phyloP scores from a whole-genome alignment of 2,329 filamentous ascomycete species.

The Sordariomycetes sp. region DNA sequence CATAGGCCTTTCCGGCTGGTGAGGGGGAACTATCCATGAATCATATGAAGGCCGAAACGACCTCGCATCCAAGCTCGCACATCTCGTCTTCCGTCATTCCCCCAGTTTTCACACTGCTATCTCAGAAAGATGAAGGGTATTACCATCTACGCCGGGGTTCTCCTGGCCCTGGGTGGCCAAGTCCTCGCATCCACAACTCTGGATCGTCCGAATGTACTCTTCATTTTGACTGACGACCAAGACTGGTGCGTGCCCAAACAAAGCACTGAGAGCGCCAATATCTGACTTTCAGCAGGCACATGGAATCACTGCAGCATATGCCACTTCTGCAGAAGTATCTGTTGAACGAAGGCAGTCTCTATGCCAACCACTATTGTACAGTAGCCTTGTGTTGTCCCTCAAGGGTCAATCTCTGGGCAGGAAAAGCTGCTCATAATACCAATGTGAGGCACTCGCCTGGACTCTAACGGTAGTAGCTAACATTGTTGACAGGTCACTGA shows the following conservation, averaged over 20 bases:
- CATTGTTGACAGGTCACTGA: conserved; percentile 25
- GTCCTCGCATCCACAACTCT: background rate
- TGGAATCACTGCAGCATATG: conserved; percentile 7
- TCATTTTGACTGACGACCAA: conserved; percentile 17
- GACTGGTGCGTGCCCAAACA: conserved; percentile 5
- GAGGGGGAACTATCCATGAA: no score
- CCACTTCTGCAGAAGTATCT: conserved; percentile 11
- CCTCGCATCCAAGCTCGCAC: no score
- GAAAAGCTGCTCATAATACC: conserved; percentile 33
- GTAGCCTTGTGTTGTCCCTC: conserved; percentile 17
- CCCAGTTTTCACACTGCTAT: no score
- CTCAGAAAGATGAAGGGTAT: no score
- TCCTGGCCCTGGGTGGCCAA: background rate
- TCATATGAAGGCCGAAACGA: no score
- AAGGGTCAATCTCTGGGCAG: conserved; percentile 12
- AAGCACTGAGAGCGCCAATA: background rate
- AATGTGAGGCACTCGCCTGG: conserved; percentile 35
- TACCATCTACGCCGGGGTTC: no score
- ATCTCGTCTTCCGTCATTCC: no score
- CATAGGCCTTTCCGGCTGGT: no score
- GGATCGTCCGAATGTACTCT: conserved; percentile 11
- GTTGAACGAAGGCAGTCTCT: conserved; percentile 13
- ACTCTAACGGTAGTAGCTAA: background rate
- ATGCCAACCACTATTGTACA: conserved; percentile 17
- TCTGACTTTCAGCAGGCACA: conserved; percentile 4